phyloP scores from a whole-genome alignment of 2,329 filamentous ascomycete species.

The Hypoxylon sp. region DNA sequence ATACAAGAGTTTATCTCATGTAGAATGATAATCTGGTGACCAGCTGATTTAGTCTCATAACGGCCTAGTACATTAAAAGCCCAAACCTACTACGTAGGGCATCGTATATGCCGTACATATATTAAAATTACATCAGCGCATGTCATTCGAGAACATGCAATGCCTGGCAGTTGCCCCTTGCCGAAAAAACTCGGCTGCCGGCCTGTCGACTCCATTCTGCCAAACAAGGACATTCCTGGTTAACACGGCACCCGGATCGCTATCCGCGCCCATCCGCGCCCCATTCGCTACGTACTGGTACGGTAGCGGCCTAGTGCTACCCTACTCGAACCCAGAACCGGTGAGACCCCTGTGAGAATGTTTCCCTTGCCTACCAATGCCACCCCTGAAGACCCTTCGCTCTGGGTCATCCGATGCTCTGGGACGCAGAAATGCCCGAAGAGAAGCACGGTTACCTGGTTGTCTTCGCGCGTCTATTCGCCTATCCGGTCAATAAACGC shows the following conservation, averaged over 20 bases:
- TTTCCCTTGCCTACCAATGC: constrained; percentile 34
- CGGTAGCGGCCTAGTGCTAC: constrained; percentile 35
- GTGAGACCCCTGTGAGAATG: constrained; percentile 36
- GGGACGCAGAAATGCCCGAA: constrained; percentile 44
- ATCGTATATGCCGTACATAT: constrained; percentile 6
- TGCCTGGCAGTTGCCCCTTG: constrained; percentile 14
- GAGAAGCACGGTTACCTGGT: constrained; percentile 29
- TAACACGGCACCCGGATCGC: constrained; percentile 36
- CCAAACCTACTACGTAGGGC: neutral
- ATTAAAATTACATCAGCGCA: constrained; percentile 20
- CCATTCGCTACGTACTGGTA: constrained; percentile 24
- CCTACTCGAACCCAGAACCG: constrained; percentile 40
- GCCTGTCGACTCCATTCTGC: constrained; percentile 30
- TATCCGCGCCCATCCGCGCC: constrained; percentile 40
- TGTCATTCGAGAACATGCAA: constrained; percentile 35
- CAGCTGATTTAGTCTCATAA: neutral
- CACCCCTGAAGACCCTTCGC: constrained; percentile 38
- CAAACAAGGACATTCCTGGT: constrained; percentile 31
- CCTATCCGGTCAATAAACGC: constrained; percentile 12
- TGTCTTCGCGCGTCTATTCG: constrained; percentile 23
- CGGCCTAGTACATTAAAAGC: constrained; percentile 1
- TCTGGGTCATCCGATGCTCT: constrained; percentile 40
- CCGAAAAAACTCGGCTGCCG: constrained; percentile 21
- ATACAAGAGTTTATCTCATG: constrained; percentile 2
- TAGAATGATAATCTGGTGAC: neutral